Conservation (phyloP, 2,329 filamentous ascomycete species). For the Ilyonectria robusta region DNA sequence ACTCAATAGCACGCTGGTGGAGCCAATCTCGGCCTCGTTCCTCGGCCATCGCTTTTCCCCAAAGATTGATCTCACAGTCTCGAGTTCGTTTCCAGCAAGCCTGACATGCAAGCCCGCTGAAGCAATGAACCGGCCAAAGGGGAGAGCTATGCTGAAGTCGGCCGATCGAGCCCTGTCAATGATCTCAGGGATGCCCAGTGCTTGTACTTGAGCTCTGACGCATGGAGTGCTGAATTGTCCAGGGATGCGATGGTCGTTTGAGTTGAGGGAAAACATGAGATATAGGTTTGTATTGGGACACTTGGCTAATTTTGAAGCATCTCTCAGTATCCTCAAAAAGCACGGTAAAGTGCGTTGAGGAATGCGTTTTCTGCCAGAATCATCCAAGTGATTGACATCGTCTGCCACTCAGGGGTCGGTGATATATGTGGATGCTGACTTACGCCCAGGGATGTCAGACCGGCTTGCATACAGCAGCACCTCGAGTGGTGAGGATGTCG, state of each 20-base stretch:
- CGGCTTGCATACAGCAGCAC: background rate
- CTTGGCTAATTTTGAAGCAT: background rate
- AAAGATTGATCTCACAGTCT: no score
- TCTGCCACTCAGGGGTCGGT: background rate
- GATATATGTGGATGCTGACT: background rate
- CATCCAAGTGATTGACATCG: no score
- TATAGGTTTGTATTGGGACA: background rate
- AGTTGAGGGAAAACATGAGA: conserved; percentile 6
- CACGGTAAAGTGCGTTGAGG: no score
- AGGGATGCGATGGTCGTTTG: background rate
- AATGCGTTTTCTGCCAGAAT: no score
- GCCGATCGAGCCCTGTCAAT: background rate
- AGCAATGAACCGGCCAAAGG: no score
- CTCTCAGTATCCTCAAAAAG: no score
- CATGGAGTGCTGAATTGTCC: background rate
- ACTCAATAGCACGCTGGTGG: background rate
- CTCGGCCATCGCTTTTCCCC: background rate
- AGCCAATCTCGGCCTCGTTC: background rate
- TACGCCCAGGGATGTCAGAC: background rate
- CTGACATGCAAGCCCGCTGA: no score
- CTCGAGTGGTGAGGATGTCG: background rate
- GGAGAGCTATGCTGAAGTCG: no score
- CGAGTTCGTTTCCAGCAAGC: no score
- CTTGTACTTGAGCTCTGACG: background rate
- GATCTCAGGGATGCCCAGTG: background rate